Percentiles rank a stretch among this genome's conserved stretches.
Evolutionary conservation across 164 flowering plant species (phyloP).

Genomic region (Dillenia turbinata): DNA sequence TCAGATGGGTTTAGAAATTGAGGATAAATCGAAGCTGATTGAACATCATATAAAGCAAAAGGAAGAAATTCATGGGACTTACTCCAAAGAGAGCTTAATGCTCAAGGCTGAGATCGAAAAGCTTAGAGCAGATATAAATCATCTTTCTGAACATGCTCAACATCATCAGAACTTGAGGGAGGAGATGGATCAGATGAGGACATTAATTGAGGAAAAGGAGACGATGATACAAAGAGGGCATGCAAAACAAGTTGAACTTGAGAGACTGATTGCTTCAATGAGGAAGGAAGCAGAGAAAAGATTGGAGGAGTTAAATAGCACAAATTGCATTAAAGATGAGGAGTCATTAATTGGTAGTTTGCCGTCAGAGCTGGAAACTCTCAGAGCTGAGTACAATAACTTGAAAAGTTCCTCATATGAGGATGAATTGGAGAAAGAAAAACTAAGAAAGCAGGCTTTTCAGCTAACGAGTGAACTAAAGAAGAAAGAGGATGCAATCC

Average conservation of each 20-base stretch:
- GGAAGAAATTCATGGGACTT: constrained; percentile 32
- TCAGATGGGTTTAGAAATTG: constrained; percentile 34
- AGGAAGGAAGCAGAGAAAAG: constrained; percentile 46
- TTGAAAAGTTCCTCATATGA: constrained; percentile 42
- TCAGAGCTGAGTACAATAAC: constrained; percentile 39
- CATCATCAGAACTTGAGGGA: constrained; percentile 24
- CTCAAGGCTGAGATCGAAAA: constrained; percentile 45
- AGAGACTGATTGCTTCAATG: constrained; percentile 27
- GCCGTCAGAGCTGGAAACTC: constrained; percentile 43
- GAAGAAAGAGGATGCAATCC: constrained; percentile 56
- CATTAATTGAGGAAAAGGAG: constrained; percentile 32
- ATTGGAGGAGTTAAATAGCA: constrained; percentile 33
- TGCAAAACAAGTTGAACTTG: constrained; percentile 42
- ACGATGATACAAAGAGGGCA: constrained; percentile 30
- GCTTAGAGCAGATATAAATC: constrained; percentile 29
- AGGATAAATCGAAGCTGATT: constrained; percentile 40
- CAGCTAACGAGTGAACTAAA: constrained; percentile 47
- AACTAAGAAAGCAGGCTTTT: constrained; percentile 48
- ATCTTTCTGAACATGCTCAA: constrained; percentile 30
- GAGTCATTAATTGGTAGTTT: constrained; percentile 29
- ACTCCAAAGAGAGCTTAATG: constrained; percentile 33
- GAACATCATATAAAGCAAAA: constrained; percentile 38
- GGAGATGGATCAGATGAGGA: constrained; percentile 36
- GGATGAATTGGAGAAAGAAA: constrained; percentile 66
- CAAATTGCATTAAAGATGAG: constrained; percentile 43